phyloP scores from a whole-genome alignment of 2,329 filamentous ascomycete species.

The Domatiomyces catenatus region DNA sequence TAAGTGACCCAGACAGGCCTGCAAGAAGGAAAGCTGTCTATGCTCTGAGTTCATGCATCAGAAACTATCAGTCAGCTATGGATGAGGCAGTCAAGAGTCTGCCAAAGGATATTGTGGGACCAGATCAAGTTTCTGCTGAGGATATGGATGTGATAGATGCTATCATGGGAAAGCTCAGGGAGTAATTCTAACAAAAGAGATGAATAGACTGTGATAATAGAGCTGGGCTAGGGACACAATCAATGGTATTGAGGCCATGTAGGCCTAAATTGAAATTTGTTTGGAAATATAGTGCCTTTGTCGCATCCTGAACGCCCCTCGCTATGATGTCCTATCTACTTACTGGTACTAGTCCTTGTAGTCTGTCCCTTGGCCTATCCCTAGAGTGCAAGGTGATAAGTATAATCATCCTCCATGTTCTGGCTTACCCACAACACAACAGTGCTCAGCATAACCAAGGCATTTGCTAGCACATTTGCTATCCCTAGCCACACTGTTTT shows the following conservation, averaged over 20 bases:
- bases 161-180: slow-evolving; percentile 48
- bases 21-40: slow-evolving; percentile 79
- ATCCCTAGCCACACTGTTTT: slow-evolving; percentile 53
- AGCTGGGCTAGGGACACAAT: not conserved
- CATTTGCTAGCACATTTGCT: slow-evolving; percentile 50
- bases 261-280: no score
- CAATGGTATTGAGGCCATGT: not conserved
- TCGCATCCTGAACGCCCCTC: not conserved
- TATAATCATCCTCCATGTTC: slow-evolving; percentile 60
- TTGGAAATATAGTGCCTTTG: not conserved
- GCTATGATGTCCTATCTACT: not conserved
- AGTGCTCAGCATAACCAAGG: slow-evolving; percentile 51
- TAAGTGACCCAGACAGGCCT: slow-evolving; percentile 42
- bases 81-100: slow-evolving; percentile 52
- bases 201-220: not conserved
- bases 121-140: slow-evolving; percentile 54
- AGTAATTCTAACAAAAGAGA: slow-evolving; percentile 1
- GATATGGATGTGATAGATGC: slow-evolving; percentile 79
- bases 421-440: slow-evolving; percentile 53
- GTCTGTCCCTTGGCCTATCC: not conserved
- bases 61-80: slow-evolving; percentile 73
- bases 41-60: slow-evolving; percentile 67
- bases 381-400: slow-evolving; percentile 51
- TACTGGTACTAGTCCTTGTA: not conserved
- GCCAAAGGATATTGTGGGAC: slow-evolving; percentile 44